phyloP scores from a whole-genome alignment of 2,329 filamentous ascomycete species.

The Aspergillus ochraceus region DNA sequence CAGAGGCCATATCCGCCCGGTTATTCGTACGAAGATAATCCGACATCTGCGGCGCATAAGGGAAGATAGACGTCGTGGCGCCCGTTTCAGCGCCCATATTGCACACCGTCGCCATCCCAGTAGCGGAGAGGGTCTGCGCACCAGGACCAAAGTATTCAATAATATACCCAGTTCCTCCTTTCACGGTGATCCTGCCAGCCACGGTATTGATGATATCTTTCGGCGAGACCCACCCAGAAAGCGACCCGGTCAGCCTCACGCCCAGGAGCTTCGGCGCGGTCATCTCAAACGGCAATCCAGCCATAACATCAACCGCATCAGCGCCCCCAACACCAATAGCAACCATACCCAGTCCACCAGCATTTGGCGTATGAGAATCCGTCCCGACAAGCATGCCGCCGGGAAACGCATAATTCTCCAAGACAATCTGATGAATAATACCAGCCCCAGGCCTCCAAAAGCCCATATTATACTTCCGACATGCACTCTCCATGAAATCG shows the following conservation, averaged over 20 bases:
- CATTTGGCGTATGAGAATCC: constrained; percentile 97
- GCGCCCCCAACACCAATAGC: constrained; percentile 97
- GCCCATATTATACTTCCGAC: constrained; percentile 99
- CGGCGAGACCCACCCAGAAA: constrained; percentile 88
- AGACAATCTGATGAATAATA: constrained; percentile 98
- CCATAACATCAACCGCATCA: constrained; percentile 98
- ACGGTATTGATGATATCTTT: constrained; percentile 99
- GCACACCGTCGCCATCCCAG: constrained; percentile 83
- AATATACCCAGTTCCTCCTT: constrained; percentile 93
- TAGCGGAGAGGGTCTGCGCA: constrained; percentile 71
- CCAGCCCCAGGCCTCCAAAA: constrained; percentile 99
- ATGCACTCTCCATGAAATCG: constrained; percentile 89
- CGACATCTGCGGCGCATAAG: constrained; percentile 97
- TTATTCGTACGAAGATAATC: constrained; percentile 92
- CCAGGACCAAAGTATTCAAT: constrained; percentile 62
- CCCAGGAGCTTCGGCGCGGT: constrained; percentile 97
- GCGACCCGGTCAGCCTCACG: constrained; percentile 85
- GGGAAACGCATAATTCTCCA: constrained; percentile 99
- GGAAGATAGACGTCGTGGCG: constrained; percentile 90
- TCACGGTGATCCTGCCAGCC: constrained; percentile 93
- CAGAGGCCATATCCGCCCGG: constrained; percentile 89
- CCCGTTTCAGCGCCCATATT: constrained; percentile 67
- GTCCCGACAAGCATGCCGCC: constrained; percentile 97
- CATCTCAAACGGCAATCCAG: constrained; percentile 92
- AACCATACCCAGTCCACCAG: constrained; percentile 89